phyloP scores from a whole-genome alignment of 352 stramenopile species.

The Peronospora farinosa region DNA sequence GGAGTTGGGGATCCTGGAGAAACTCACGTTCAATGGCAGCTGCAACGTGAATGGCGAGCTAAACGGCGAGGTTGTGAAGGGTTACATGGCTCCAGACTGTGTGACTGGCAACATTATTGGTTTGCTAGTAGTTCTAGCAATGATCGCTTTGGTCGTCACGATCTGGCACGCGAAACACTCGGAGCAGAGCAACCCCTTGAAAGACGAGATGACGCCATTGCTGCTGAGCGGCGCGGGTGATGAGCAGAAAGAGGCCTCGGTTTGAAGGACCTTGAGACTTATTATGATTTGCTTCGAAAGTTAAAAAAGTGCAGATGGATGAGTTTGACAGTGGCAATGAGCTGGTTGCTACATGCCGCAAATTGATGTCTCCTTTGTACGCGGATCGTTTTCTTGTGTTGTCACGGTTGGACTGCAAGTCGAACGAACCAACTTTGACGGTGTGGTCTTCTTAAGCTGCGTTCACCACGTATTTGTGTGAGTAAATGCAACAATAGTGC shows the following conservation, averaged over 20 bases:
- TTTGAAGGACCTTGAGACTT: slow-evolving; percentile 7
- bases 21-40: slow-evolving; percentile 79
- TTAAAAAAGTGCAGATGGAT: neutral
- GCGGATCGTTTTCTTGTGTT: too few relatives aligned
- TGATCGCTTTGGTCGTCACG: slow-evolving; percentile 36
- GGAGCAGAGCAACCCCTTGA: slow-evolving; percentile 8
- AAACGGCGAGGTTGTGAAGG: slow-evolving; percentile 54
- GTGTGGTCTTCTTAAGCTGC: too few relatives aligned
- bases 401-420: too few relatives aligned
- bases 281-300: neutral
- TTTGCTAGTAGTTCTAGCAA: slow-evolving; percentile 45
- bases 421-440: too few relatives aligned
- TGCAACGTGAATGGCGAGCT: slow-evolving; percentile 74
- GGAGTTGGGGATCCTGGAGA: slow-evolving; percentile 68
- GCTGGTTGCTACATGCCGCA: slow-evolving; percentile 65
- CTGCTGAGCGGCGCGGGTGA: slow-evolving; percentile 30
- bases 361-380: too few relatives aligned
- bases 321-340: slow-evolving; percentile 61
- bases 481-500: too few relatives aligned
- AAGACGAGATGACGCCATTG: slow-evolving; percentile 43
- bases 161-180: slow-evolving; percentile 52
- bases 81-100: slow-evolving; percentile 68
- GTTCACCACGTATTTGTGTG: too few relatives aligned
- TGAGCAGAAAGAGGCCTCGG: slow-evolving; percentile 21
- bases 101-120: slow-evolving; percentile 70